Evolutionary conservation across 1,284 basidiomycete genomes (phyloP).

Genomic region (Puccinia horiana): DNA sequence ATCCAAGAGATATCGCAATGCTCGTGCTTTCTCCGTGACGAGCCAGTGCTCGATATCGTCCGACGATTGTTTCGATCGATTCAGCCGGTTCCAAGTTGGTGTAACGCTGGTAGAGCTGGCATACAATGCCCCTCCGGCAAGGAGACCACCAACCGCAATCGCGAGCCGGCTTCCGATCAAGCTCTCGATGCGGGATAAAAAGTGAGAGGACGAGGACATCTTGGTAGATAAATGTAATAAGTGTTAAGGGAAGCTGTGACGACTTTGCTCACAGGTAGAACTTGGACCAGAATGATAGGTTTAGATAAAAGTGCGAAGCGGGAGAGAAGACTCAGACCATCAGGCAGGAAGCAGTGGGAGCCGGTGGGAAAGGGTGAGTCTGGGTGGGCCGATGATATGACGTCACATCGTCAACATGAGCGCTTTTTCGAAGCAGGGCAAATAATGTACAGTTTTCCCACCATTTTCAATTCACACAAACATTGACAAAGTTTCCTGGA

Average conservation of each 20-base stretch:
- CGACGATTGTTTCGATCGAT: not conserved
- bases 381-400: too few species aligned
- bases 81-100: not conserved
- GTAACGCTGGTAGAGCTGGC: not conserved
- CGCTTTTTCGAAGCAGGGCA: too few species aligned
- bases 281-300: too few species aligned
- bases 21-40: not conserved
- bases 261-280: not conserved
- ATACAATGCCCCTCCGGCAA: slow-evolving; percentile 4
- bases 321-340: too few species aligned
- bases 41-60: slow-evolving; percentile 6
- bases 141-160: not conserved
- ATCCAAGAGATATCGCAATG: slow-evolving; percentile 33
- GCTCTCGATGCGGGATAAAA: not conserved
- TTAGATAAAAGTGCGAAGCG: too few species aligned
- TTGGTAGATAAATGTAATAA: not conserved
- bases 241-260: not conserved
- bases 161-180: not conserved
- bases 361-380: too few species aligned
- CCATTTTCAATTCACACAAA: too few species aligned
- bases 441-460: too few species aligned
- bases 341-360: too few species aligned
- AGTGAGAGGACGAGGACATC: not conserved
- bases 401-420: too few species aligned
- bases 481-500: too few species aligned